Conservation (phyloP, 2,329 filamentous ascomycete genomes). For the Cladosporium phlei region DNA sequence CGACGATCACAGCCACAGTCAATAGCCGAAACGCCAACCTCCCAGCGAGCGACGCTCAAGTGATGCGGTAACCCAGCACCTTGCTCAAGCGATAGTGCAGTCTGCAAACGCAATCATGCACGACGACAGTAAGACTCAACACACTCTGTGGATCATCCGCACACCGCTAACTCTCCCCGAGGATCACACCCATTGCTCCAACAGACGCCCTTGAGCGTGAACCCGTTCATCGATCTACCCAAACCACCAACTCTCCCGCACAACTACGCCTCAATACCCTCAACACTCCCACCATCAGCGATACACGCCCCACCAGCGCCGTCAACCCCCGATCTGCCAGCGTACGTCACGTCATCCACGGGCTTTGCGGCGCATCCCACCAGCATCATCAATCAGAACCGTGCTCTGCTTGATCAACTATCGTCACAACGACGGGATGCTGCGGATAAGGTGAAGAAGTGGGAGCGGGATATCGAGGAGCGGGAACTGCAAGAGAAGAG, state of each 20-base stretch:
- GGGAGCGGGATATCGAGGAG: conserved; percentile 62
- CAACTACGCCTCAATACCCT: conserved; percentile 87
- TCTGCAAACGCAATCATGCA: conserved; percentile 24
- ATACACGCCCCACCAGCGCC: conserved; percentile 44
- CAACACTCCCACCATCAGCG: conserved; percentile 72
- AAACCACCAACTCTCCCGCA: conserved; percentile 88
- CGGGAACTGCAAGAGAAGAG: conserved; percentile 75
- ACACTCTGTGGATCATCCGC: not conserved
- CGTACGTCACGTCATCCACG: conserved; percentile 72
- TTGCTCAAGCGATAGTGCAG: too few relatives aligned
- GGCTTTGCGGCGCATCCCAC: conserved; percentile 79
- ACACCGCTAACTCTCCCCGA: conserved; percentile 19
- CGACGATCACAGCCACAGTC: conserved; percentile 17
- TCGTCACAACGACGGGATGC: conserved; percentile 64
- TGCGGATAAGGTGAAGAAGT: conserved; percentile 60
- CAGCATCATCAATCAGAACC: conserved; percentile 78
- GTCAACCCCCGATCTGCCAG: conserved; percentile 42
- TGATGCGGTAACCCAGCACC: not conserved
- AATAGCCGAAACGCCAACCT: conserved; percentile 6
- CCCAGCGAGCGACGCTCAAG: not conserved
- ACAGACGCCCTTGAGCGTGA: conserved; percentile 89
- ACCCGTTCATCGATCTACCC: conserved; percentile 87
- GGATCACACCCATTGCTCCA: conserved; percentile 78
- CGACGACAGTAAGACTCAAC: conserved; percentile 25
- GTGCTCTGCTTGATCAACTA: conserved; percentile 71